These are phyloP conservation scores for Rickenella mellea DNA, from an alignment of 768 basidiomycete species.

Conservation along the genomic window DNA sequence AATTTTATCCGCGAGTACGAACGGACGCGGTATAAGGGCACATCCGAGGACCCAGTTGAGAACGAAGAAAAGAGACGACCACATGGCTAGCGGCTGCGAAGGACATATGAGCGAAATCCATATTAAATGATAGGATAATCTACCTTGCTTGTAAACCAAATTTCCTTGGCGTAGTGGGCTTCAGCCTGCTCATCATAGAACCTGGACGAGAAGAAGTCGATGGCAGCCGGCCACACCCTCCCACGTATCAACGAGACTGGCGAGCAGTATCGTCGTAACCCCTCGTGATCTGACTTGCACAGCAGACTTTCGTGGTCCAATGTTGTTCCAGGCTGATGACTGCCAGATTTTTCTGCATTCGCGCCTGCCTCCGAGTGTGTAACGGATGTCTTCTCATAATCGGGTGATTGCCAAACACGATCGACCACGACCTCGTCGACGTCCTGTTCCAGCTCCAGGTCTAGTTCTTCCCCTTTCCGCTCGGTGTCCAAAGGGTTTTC, in stretches of 20 bases:
- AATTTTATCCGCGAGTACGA: slow-evolving; percentile 42
- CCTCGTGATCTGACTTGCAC: slow-evolving; percentile 22
- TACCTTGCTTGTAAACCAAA: slow-evolving; percentile 62
- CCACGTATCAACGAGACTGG: slow-evolving; percentile 41
- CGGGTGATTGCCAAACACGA: slow-evolving; percentile 43
- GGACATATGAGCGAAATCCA: slow-evolving; percentile 3
- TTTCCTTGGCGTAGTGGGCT: slow-evolving; percentile 47
- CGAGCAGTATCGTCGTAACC: slow-evolving; percentile 23
- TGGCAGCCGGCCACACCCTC: slow-evolving; percentile 44
- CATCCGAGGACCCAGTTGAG: slow-evolving; percentile 61
- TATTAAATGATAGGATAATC: slow-evolving; percentile 1
- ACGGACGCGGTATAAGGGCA: slow-evolving; percentile 36
- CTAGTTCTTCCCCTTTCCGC: too few relatives aligned
- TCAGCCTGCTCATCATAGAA: slow-evolving; percentile 55
- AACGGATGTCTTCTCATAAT: slow-evolving; percentile 38
- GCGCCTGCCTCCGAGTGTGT: slow-evolving; percentile 40
- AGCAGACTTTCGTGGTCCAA: slow-evolving; percentile 26
- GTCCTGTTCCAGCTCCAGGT: too few relatives aligned
- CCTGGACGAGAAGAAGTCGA: slow-evolving; percentile 49
- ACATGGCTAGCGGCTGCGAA: slow-evolving; percentile 42
- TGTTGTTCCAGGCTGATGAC: slow-evolving; percentile 25
- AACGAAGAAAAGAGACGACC: slow-evolving; percentile 56
- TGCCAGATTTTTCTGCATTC: slow-evolving; percentile 40
- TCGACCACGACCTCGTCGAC: slow-evolving; percentile 75
- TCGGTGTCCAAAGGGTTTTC: background rate